phyloP scores from a whole-genome alignment of 371 early-diverging fungal genomes.

The Apophysomyces variabilis region DNA sequence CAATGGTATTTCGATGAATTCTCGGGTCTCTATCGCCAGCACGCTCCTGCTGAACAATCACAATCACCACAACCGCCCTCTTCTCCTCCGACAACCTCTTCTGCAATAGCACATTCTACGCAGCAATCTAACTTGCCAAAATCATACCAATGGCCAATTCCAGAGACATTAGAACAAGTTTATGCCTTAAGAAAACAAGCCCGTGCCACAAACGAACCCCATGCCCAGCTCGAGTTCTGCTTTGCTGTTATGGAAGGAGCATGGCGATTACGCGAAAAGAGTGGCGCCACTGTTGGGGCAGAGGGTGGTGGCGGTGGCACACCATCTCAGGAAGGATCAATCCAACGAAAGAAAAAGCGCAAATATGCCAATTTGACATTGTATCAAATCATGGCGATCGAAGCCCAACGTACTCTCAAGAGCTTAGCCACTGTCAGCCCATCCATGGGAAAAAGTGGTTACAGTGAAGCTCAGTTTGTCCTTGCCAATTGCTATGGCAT shows the following conservation, averaged over 20 bases:
- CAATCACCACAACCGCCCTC: slow-evolving; percentile 6
- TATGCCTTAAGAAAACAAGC: slow-evolving; percentile 26
- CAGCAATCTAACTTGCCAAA: background rate
- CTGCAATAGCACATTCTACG: background rate
- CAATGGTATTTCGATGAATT: slow-evolving; percentile 51
- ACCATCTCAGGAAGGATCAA: slow-evolving; percentile 18
- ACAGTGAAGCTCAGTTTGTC: slow-evolving; percentile 89
- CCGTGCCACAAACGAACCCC: slow-evolving; percentile 16
- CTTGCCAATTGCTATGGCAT: slow-evolving; percentile 89
- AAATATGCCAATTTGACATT: slow-evolving; percentile 14
- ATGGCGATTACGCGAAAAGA: background rate
- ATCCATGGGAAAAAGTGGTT: slow-evolving; percentile 62
- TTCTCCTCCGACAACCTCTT: background rate
- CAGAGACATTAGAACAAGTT: slow-evolving; percentile 30
- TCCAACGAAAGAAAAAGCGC: slow-evolving; percentile 19
- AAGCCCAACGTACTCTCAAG: slow-evolving; percentile 41
- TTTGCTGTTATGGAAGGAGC: background rate
- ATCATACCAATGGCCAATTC: slow-evolving; percentile 23
- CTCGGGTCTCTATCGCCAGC: slow-evolving; percentile 37
- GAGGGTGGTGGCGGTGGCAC: background rate
- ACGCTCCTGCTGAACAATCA: slow-evolving; percentile 13
- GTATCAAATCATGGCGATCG: slow-evolving; percentile 56
- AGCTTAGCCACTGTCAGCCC: slow-evolving; percentile 59
- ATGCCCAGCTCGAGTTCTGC: slow-evolving; percentile 21
- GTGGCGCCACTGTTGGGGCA: too few species aligned